These are phyloP conservation scores for Naganishia vishniacii DNA, from an alignment of 768 basidiomycete species.

Conservation along the genomic window DNA sequence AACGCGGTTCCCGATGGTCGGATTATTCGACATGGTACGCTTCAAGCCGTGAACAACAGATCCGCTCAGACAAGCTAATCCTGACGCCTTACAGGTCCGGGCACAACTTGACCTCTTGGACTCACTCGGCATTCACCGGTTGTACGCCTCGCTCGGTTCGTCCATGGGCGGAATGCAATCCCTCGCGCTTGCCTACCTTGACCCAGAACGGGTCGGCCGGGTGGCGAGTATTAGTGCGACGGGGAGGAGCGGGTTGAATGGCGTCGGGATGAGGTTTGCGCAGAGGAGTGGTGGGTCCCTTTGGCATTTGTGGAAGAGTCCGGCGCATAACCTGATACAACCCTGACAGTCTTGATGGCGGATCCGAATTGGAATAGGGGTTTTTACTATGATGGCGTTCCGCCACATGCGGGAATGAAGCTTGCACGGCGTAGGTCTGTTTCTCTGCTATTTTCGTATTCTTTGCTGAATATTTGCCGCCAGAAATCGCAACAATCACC, in stretches of 20 bases:
- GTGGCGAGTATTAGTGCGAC: constrained; percentile 92
- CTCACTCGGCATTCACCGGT: constrained; percentile 69
- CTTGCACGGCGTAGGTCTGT: constrained; percentile 87
- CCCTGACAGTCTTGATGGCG: constrained; percentile 82
- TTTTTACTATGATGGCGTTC: constrained; percentile 91
- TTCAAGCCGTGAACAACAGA: background rate
- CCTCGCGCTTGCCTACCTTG: constrained; percentile 87
- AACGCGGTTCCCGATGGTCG: constrained; percentile 82
- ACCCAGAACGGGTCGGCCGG: constrained; percentile 79
- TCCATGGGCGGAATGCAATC: constrained; percentile 99
- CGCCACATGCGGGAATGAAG: constrained; percentile 98
- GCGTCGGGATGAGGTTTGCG: constrained; percentile 91
- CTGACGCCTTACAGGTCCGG: constrained; percentile 53
- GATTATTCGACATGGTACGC: constrained; percentile 81
- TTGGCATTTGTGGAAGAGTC: background rate
- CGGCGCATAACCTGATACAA: constrained; percentile 19
- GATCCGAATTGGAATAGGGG: constrained; percentile 99
- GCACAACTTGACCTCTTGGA: constrained; percentile 86
- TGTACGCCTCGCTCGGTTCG: constrained; percentile 88
- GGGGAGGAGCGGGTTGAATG: constrained; percentile 81
- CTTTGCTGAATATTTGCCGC: background rate
- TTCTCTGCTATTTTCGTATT: background rate
- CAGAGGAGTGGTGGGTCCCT: constrained; percentile 78
- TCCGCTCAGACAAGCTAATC: background rate
- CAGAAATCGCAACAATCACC: constrained; percentile 98